A percentile compares a stretch with the other conserved stretches of the same genome.
These are phyloP conservation scores for Suillus placidus DNA, from an alignment of 768 basidiomycete species.

Conservation along the genomic window DNA sequence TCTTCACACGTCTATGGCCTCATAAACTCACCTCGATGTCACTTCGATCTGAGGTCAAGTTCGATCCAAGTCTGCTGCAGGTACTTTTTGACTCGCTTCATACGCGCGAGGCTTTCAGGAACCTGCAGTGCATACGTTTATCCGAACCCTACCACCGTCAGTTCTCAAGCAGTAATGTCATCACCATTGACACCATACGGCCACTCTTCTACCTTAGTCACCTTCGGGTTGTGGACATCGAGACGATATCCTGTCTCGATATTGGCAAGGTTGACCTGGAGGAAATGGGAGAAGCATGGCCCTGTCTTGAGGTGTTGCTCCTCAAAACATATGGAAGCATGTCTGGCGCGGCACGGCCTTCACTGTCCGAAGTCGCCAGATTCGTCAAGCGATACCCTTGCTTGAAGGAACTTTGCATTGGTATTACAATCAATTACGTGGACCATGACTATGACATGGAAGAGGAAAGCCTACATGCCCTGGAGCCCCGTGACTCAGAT, in stretches of 20 bases:
- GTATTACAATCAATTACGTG: not conserved
- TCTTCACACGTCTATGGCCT: not conserved
- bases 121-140: not conserved
- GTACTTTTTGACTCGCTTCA: not conserved
- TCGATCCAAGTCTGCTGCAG: not conserved
- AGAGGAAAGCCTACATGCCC: not conserved
- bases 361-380: not conserved
- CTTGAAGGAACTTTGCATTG: not conserved
- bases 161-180: no score
- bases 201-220: conserved; percentile 36
- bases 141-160: rapidly evolving
- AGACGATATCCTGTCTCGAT: conserved; percentile 28
- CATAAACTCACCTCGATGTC: not conserved
- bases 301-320: conserved; percentile 43
- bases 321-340: conserved; percentile 27
- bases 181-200: conserved; percentile 30
- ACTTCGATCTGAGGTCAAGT: not conserved
- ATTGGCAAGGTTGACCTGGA: conserved; percentile 46
- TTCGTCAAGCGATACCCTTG: not conserved
- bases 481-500: not conserved
- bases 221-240: conserved; percentile 35
- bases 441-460: not conserved
- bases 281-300: conserved; percentile 46
- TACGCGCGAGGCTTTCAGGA: not conserved
- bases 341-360: not conserved